Conservation (phyloP, 108 stramenopile species). For the Nannochloropsis gaditana region DNA sequence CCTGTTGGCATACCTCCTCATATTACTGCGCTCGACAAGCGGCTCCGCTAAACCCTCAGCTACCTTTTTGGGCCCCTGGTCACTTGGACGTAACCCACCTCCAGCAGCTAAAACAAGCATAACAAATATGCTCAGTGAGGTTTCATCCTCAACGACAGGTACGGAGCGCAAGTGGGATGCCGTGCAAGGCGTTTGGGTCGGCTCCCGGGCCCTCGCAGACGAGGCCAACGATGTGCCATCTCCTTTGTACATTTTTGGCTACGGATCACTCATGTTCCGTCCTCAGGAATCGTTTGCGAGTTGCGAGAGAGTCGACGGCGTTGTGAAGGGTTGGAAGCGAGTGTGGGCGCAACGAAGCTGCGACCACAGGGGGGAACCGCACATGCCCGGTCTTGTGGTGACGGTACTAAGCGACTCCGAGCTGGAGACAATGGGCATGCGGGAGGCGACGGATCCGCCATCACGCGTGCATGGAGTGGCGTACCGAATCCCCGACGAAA, state of each 20-base stretch:
- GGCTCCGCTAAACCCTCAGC: too few species aligned
- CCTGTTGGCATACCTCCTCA: too few species aligned
- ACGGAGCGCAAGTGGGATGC: slow-evolving; percentile 28
- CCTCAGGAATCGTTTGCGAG: slow-evolving; percentile 41
- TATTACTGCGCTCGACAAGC: too few species aligned
- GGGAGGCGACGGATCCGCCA: slow-evolving; percentile 34
- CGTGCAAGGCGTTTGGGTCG: slow-evolving; percentile 41
- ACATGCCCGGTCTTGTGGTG: slow-evolving; percentile 36
- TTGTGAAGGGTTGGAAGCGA: slow-evolving; percentile 39
- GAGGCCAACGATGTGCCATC: slow-evolving; percentile 32
- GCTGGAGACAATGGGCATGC: slow-evolving; percentile 38
- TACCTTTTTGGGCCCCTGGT: too few species aligned
- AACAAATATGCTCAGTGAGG: too few species aligned
- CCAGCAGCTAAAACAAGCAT: too few species aligned
- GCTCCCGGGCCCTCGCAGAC: slow-evolving; percentile 31
- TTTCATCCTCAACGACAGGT: neutral
- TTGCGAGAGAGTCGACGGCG: slow-evolving; percentile 37
- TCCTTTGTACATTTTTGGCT: slow-evolving; percentile 46
- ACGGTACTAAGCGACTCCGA: slow-evolving; percentile 44
- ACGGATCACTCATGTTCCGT: slow-evolving; percentile 44
- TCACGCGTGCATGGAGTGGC: slow-evolving; percentile 41
- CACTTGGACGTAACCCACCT: too few species aligned
- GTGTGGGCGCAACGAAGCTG: slow-evolving; percentile 45
- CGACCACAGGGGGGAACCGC: slow-evolving; percentile 44
- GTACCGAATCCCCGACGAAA: slow-evolving; percentile 34